Base-by-base conservation (phyloP, 2,329 filamentous ascomycete species). In the Ophiosphaerella narmari region DNA sequence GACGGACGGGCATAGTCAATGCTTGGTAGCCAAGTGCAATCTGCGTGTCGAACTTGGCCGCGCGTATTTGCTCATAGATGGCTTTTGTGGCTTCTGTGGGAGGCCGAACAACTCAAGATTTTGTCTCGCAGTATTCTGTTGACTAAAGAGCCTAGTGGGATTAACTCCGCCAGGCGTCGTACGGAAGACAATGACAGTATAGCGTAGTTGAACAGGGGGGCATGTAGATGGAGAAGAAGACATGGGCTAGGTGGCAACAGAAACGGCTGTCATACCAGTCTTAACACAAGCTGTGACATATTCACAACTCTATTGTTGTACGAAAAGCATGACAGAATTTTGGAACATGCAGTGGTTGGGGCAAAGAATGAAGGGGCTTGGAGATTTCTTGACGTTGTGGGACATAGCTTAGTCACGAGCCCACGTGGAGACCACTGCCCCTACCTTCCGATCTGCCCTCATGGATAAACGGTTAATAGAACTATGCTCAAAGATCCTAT, bases 231-330 rank as follows among this genome's bases (percentile, higher is more conserved):
- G 38, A 54, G 21, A 37, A 18, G 46, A 47, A 46, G 46, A 45
- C 44, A 55, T 50, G 52, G 39, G 50, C 45, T 29, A 33, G 46
- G 57, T 57, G 54, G 53, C 54, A 57, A 57, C 48, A 55, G 55
- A 39, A 60, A 60, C 56, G 54, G 54, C 55, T 60, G 62, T 65
- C 60, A 65, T 60, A 60, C 60, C 50, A 23, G 48, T 50, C 48
- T 55, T 46, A 54, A 48, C 52, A 51, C 50, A 38, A 50, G 50
- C 49, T 46, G 46, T 57, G 46, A 39, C 53, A 46, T 48, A 43
- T 46, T 55, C 52, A 50, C 57, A 65, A 51, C 48, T 34, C 14
- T 11, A 5, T 43, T 34, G 62, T 66, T 37, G 48, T 56, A 66
- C 63, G 50, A 39, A 52, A 39, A 34, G 49, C 43, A 54, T 48